Evolutionary conservation across 331 rosid species (phyloP).

Genomic region (Spiraea crenata): DNA sequence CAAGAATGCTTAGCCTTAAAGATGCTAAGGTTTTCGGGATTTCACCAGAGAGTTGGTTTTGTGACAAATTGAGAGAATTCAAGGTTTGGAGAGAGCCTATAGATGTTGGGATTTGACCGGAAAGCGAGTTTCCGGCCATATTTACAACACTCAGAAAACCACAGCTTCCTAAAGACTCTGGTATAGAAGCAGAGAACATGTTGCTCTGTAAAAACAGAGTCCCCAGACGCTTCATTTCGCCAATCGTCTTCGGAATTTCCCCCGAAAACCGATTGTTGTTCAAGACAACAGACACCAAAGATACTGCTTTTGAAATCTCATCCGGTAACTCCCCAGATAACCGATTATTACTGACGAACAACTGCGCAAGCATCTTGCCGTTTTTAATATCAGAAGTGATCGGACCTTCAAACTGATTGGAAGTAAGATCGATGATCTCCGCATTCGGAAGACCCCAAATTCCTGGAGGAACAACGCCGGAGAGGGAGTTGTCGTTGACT

Average conservation of each 20-base stretch:
- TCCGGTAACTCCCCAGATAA: slow-evolving; percentile 62
- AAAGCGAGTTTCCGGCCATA: slow-evolving; percentile 48
- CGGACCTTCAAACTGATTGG: slow-evolving; percentile 58
- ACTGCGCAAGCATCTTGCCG: slow-evolving; percentile 45
- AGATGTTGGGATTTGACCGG: slow-evolving; percentile 56
- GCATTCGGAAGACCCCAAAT: slow-evolving; percentile 76
- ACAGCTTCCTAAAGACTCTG: slow-evolving; percentile 62
- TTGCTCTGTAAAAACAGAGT: slow-evolving; percentile 56
- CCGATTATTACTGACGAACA: slow-evolving; percentile 42
- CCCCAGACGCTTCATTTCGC: slow-evolving; percentile 50
- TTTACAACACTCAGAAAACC: slow-evolving; percentile 45
- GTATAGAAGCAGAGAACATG: slow-evolving; percentile 58
- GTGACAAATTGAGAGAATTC: slow-evolving; percentile 61
- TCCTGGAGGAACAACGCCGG: slow-evolving; percentile 62
- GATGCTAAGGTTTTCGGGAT: slow-evolving; percentile 56
- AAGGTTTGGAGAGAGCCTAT: slow-evolving; percentile 57
- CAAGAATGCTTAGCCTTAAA: slow-evolving; percentile 62
- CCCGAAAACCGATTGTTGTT: slow-evolving; percentile 59
- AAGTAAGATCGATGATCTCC: slow-evolving; percentile 54
- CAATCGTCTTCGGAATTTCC: slow-evolving; percentile 50
- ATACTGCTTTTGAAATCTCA: slow-evolving; percentile 50
- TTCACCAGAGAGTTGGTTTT: slow-evolving; percentile 58
- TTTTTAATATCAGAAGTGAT: slow-evolving; percentile 47
- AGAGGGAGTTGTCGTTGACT: slow-evolving; percentile 67
- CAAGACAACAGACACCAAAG: slow-evolving; percentile 45